Evolutionary conservation across 805 yeast genomes (phyloP).

Genomic region (Metschnikowia reukaufii): DNA sequence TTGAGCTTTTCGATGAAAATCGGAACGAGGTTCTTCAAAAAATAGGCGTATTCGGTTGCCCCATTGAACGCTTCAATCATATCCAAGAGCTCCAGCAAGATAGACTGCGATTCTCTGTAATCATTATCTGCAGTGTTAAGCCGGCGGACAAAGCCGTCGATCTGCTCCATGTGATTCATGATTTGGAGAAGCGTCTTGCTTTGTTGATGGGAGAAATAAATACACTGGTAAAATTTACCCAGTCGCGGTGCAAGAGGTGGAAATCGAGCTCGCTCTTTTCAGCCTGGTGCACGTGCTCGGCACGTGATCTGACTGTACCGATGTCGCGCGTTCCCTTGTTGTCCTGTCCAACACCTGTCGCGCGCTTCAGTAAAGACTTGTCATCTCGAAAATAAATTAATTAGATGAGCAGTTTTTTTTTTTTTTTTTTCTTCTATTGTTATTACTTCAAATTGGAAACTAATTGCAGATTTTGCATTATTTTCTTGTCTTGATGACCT

Average conservation of each 20-base stretch:
- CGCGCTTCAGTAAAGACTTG: too few relatives aligned
- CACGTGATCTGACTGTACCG: conserved; percentile 21
- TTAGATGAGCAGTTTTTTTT: too few relatives aligned
- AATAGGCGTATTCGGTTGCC: conserved; percentile 76
- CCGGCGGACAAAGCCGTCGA: conserved; percentile 66
- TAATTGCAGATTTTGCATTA: too few relatives aligned
- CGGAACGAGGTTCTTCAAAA: conserved; percentile 69
- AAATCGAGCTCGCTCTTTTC: conserved; percentile 2
- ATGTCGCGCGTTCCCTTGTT: neutral
- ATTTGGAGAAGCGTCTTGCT: conserved; percentile 1
- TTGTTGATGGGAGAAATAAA: neutral
- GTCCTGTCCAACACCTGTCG: neutral
- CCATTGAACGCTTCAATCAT: conserved; percentile 81
- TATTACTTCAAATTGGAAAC: too few relatives aligned
- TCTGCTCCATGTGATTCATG: conserved; percentile 53
- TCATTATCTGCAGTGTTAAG: conserved; percentile 57
- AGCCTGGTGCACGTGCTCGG: conserved; percentile 23
- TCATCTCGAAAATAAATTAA: too few relatives aligned
- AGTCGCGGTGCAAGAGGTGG: conserved; percentile 12
- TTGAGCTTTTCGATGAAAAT: conserved; percentile 62
- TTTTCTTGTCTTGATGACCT: too few relatives aligned
- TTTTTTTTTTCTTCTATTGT: too few relatives aligned
- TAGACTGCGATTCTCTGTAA: conserved; percentile 60
- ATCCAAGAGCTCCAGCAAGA: conserved; percentile 81
- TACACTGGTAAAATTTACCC: conserved; percentile 7